Base-by-base conservation (phyloP, 768 basidiomycete genomes). In the Boletellus ananiceps region DNA sequence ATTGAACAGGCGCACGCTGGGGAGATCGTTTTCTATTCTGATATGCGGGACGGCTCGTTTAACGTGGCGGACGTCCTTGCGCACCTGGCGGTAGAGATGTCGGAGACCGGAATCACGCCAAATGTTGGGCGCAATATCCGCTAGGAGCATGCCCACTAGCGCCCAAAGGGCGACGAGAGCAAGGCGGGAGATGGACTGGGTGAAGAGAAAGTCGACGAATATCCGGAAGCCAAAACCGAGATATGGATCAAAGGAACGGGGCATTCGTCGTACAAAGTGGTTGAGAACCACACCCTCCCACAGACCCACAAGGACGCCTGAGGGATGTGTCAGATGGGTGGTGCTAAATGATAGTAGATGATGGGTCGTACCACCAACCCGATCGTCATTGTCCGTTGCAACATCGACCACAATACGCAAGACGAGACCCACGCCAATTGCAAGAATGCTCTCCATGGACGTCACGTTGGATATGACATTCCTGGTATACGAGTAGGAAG, bases 231-330 rank as follows among this genome's bases (percentile, higher is more conserved):
- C 82, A 51, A 81, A 79, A 13, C 78, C 83, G 46, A 88, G 68
- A 65, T 82, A 86, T 8, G 86, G 86, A 64, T 88, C 86, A 48
- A 74, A 71, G 0, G 86, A 86, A 47, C 49, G 61, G 29, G 85
- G 84, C 66, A 75, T 76, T 62, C 84, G 84, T 52, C 76, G 77
- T 54, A 86, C 66, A 63, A 86, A 88, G 57, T 88, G 87, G 35
- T 81, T 78, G 47, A 87, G 72, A 33, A 88, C 80, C 21, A 85
- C 76, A 41, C 88, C 86, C 66, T 89, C 87, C 85, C 86, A 89
- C 16, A 88, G 70, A 8, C 87, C 88, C 46, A 90, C 72, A 49
- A 89, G 74, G 13, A 82, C 81, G 15, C 82, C 80, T 77, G 47
- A 79, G 62, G 27, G 32, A 33, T 31, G 27, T 12, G 33, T 56